Percentiles rank a stretch among this genome's conserved stretches.
phyloP scores from a whole-genome alignment of 129 eudicot species.

The Pulicaria dysenterica region DNA sequence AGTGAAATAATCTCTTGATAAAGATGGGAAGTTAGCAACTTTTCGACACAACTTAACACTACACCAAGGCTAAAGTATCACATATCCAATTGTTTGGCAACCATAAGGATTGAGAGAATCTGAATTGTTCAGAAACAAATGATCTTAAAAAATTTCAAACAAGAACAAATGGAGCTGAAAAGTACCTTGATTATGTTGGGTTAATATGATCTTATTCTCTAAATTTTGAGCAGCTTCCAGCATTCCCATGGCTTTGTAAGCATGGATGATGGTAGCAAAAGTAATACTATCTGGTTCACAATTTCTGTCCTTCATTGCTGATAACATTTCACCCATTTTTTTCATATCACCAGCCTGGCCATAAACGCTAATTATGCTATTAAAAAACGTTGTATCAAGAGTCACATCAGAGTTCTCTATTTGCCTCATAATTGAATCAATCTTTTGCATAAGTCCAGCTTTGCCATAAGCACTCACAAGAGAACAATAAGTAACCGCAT shows the following conservation, averaged over 20 bases:
- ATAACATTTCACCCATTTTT: constrained; percentile 63
- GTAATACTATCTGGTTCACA: constrained; percentile 75
- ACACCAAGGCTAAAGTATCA: background rate
- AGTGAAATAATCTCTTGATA: background rate
- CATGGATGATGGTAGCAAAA: constrained; percentile 74
- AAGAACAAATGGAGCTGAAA: background rate
- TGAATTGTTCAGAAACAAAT: too few species aligned
- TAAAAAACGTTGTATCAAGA: constrained; percentile 80
- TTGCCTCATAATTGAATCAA: constrained; percentile 81
- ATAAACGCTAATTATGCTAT: constrained; percentile 64
- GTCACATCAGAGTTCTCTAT: constrained; percentile 80
- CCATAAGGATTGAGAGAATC: too few species aligned
- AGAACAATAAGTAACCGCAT: constrained; percentile 75
- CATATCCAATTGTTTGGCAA: too few species aligned
- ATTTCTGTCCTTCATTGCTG: constrained; percentile 62
- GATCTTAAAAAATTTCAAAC: background rate
- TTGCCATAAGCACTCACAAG: constrained; percentile 79
- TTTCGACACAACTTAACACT: background rate
- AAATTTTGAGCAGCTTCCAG: constrained; percentile 62
- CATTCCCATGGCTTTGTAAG: constrained; percentile 70
- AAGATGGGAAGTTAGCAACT: background rate
- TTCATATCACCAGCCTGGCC: constrained; percentile 71
- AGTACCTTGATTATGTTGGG: constrained; percentile 38
- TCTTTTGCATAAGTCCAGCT: constrained; percentile 59
- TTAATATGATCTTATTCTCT: constrained; percentile 45